Evolutionary conservation across 2,329 filamentous ascomycete species (phyloP).

Genomic region (Aspergillus tamarii): DNA sequence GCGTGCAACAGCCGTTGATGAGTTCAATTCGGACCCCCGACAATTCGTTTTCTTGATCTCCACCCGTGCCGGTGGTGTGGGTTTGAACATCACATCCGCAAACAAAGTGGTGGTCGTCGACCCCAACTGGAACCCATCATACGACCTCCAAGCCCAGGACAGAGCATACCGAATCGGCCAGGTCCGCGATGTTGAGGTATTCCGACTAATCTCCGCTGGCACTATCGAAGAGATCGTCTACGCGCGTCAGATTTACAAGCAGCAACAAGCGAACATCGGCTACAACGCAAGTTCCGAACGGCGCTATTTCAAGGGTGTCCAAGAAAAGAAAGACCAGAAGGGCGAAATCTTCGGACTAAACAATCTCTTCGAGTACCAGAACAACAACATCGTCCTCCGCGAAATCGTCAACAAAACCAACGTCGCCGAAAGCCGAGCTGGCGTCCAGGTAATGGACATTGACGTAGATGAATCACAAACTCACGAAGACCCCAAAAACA

Average conservation of each 20-base stretch:
- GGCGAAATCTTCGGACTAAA: slow-evolving; percentile 91
- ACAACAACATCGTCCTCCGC: slow-evolving; percentile 77
- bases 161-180: slow-evolving; percentile 96
- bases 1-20: slow-evolving; percentile 78
- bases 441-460: slow-evolving; percentile 77
- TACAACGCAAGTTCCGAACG: slow-evolving; percentile 92
- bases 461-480: slow-evolving; percentile 66
- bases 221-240: slow-evolving; percentile 98
- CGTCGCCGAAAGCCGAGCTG: slow-evolving; percentile 86
- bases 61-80: slow-evolving; percentile 89
- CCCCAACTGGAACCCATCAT: slow-evolving; percentile 95
- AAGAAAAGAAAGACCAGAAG: slow-evolving; percentile 78
- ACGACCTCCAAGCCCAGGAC: slow-evolving; percentile 94
- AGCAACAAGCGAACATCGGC: slow-evolving; percentile 96
- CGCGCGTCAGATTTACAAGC: slow-evolving; percentile 96
- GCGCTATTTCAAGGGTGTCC: slow-evolving; percentile 92
- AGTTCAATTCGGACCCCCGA: slow-evolving; percentile 83
- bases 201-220: slow-evolving; percentile 84
- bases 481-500: slow-evolving; percentile 48
- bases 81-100: slow-evolving; percentile 93
- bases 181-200: slow-evolving; percentile 89
- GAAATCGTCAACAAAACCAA: slow-evolving; percentile 99
- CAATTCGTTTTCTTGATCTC: slow-evolving; percentile 97
- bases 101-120: slow-evolving; percentile 98
- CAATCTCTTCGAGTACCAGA: slow-evolving; percentile 84